Conservation (phyloP, 2,329 filamentous ascomycete genomes). For the Graphiopsis chlorocephala region DNA sequence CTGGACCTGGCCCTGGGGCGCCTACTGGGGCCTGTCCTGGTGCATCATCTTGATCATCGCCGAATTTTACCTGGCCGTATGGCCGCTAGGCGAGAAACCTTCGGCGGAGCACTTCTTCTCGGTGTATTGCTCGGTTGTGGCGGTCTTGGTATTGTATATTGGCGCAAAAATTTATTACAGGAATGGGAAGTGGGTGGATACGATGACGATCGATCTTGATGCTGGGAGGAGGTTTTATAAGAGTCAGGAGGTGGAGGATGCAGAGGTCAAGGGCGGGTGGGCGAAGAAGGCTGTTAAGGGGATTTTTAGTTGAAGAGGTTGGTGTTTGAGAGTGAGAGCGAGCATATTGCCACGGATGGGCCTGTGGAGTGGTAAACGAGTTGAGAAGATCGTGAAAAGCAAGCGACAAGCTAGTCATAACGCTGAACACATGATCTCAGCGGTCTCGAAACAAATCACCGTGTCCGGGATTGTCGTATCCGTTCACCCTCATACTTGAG, state of each 20-base stretch:
- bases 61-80: conserved; percentile 49
- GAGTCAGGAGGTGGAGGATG: conserved; percentile 16
- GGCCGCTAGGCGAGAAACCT: conserved; percentile 38
- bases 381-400: too few species aligned
- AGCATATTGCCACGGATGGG: too few species aligned
- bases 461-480: too few species aligned
- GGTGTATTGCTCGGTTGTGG: conserved; percentile 46
- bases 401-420: too few species aligned
- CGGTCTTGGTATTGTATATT: conserved; percentile 43
- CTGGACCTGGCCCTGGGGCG: conserved; percentile 45
- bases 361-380: too few species aligned
- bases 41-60: conserved; percentile 46
- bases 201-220: conserved; percentile 38
- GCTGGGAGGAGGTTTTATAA: conserved; percentile 31
- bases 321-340: too few species aligned
- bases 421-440: too few species aligned
- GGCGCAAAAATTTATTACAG: conserved; percentile 42
- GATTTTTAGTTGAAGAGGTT: not conserved
- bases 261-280: conserved; percentile 18
- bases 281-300: not conserved
- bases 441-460: too few species aligned
- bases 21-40: conserved; percentile 46
- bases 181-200: conserved; percentile 37
- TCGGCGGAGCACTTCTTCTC: conserved; percentile 47
- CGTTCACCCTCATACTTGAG: too few species aligned